Conservation (phyloP, 1,139 yeast genomes). For the Wickerhamomyces sp. region DNA sequence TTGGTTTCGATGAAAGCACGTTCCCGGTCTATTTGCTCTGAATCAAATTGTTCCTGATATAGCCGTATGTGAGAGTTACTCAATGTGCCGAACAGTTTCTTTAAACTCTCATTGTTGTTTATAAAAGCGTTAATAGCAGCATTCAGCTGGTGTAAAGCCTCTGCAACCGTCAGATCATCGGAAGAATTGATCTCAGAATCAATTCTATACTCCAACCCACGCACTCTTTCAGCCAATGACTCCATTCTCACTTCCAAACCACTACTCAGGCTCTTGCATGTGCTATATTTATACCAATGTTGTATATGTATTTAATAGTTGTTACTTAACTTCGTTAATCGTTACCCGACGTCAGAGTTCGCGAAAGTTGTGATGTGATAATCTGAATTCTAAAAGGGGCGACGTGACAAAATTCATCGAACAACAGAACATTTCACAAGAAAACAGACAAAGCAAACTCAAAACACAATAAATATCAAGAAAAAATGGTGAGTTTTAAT, state of each 20-base stretch:
- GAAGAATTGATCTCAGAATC: background rate
- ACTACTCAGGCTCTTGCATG: too few relatives aligned
- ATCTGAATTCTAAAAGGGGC: slow-evolving; percentile 1
- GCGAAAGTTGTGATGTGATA: too few relatives aligned
- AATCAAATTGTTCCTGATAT: slow-evolving; percentile 2
- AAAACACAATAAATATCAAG: slow-evolving; percentile 2
- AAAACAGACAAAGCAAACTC: background rate
- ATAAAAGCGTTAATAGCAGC: slow-evolving; percentile 10
- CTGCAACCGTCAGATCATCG: slow-evolving; percentile 1
- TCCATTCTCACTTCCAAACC: background rate
- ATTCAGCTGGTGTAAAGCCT: background rate
- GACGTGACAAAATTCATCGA: background rate
- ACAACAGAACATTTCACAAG: background rate
- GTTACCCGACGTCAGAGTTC: too few relatives aligned
- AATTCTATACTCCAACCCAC: background rate
- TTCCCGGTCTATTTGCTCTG: slow-evolving; percentile 3
- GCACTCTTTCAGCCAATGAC: background rate
- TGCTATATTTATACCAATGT: too few relatives aligned
- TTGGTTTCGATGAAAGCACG: slow-evolving; percentile 12
- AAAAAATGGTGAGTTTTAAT: slow-evolving; percentile 1
- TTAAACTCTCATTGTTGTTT: slow-evolving; percentile 1
- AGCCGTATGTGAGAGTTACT: slow-evolving; percentile 8
- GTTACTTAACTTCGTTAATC: too few relatives aligned
- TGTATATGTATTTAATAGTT: too few relatives aligned
- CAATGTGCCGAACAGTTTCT: slow-evolving; percentile 10